phyloP scores from a whole-genome alignment of 495 filamentous ascomycete genomes.

The Haplographium delicatum region DNA sequence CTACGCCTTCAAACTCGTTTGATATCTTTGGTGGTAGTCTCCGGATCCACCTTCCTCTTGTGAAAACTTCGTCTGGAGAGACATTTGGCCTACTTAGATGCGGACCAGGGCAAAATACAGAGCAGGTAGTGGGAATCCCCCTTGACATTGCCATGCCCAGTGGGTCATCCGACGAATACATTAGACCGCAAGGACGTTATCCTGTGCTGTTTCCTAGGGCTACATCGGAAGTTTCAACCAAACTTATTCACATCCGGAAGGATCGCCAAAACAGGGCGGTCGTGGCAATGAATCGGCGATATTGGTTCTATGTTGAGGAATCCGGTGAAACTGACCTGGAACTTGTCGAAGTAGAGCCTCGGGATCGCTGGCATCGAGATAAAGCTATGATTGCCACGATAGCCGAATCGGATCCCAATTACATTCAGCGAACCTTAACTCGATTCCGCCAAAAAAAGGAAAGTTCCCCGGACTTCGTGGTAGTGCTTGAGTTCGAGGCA shows the following conservation, averaged over 20 bases:
- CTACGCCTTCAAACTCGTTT: constrained; percentile 1
- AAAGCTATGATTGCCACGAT: constrained; percentile 4
- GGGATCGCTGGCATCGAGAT: constrained; percentile 9
- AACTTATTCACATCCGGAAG: neutral
- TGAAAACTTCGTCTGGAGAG: neutral
- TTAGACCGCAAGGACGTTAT: constrained; percentile 5
- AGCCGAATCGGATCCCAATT: neutral
- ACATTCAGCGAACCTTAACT: neutral
- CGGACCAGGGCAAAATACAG: constrained; percentile 11
- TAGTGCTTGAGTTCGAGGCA: constrained; percentile 12
- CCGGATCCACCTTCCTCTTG: constrained; percentile 8
- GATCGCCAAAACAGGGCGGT: neutral
- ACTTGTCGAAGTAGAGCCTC: constrained; percentile 9
- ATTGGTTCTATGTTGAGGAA: constrained; percentile 15
- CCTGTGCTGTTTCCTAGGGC: neutral
- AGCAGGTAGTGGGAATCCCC: constrained; percentile 17
- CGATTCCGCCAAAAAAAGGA: constrained; percentile 3
- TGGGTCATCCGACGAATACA: constrained; percentile 9
- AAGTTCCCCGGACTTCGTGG: constrained; percentile 9
- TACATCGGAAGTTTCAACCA: neutral
- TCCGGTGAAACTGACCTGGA: constrained; percentile 7
- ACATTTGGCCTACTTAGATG: constrained; percentile 13
- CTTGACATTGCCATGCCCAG: neutral
- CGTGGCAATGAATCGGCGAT: neutral
- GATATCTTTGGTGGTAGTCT: constrained; percentile 18